Conservation (phyloP, 805 yeast genomes). For the Saccharomyces eubayanus region DNA sequence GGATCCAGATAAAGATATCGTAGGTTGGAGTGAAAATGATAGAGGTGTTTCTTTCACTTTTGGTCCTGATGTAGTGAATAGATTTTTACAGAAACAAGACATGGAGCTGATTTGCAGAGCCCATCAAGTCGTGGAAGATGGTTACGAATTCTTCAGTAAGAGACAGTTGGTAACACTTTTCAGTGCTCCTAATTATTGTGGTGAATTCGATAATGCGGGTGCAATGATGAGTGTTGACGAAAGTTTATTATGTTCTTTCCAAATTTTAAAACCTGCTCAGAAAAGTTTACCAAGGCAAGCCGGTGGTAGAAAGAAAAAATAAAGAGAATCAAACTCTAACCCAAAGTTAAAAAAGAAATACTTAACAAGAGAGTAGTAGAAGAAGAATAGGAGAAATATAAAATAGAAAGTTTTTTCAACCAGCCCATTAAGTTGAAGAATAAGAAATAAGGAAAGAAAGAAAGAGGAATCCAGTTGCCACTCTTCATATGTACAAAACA, state of each 20-base stretch:
- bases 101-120: constrained; percentile 98
- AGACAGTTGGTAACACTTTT: constrained; percentile 93
- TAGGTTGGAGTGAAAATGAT: constrained; percentile 98
- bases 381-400: not conserved
- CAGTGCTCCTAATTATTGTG: constrained; percentile 97
- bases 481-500: not conserved
- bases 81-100: constrained; percentile 93
- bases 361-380: constrained; percentile 3
- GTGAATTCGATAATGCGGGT: constrained; percentile 98
- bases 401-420: not conserved
- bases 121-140: constrained; percentile 98
- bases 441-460: constrained; percentile 1
- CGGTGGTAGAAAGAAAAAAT: constrained; percentile 31
- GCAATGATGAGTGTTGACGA: constrained; percentile 99
- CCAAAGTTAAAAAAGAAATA: constrained; percentile 1
- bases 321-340: not conserved
- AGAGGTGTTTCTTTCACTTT: constrained; percentile 98
- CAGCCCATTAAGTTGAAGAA: constrained; percentile 2
- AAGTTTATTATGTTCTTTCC: constrained; percentile 89
- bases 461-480: not conserved
- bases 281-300: constrained; percentile 42
- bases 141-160: constrained; percentile 93
- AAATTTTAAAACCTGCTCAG: constrained; percentile 95
- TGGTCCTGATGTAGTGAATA: constrained; percentile 97
- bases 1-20: constrained; percentile 96